A percentile compares a stretch with the other conserved stretches of the same genome.
Conservation (phyloP, 257 asterid genomes). For the Misopates orontium region DNA sequence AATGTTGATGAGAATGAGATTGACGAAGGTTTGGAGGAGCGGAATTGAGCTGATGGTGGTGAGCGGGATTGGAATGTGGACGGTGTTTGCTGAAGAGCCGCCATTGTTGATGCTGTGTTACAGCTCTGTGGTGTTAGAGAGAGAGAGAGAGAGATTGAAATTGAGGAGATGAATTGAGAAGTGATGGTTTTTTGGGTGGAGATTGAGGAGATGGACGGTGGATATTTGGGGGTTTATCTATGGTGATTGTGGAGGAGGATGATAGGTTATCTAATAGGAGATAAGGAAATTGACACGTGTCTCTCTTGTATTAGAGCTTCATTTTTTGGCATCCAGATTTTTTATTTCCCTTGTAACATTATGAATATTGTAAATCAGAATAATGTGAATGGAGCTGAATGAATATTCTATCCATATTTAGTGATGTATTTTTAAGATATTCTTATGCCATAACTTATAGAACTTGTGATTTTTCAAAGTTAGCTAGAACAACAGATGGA, state of each 20-base stretch:
- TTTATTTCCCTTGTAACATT: no score
- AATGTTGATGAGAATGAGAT: constrained; percentile 50
- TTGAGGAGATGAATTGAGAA: neutral
- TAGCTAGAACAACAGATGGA: no score
- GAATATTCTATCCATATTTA: no score
- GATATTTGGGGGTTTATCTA: constrained; percentile 33
- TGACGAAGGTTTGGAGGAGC: constrained; percentile 21
- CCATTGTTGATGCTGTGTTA: constrained; percentile 48
- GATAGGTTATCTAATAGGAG: constrained; percentile 42
- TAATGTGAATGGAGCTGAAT: no score
- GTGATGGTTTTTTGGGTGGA: constrained; percentile 30
- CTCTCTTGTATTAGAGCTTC: neutral
- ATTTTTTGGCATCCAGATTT: no score
- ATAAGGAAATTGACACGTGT: constrained; percentile 48
- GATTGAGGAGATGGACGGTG: constrained; percentile 37
- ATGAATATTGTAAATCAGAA: no score
- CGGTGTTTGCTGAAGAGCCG: constrained; percentile 66
- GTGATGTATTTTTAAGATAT: no score
- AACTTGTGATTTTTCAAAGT: no score
- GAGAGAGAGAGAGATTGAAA: neutral
- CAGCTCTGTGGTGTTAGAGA: no score
- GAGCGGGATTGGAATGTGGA: constrained; percentile 48
- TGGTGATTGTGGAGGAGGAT: constrained; percentile 38
- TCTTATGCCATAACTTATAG: no score
- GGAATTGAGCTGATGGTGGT: constrained; percentile 43